Evolutionary conservation across 306 rosid genomes (phyloP), one percentile per base, ranked within the genome.

Genomic region (Pueraria montana): DNA sequence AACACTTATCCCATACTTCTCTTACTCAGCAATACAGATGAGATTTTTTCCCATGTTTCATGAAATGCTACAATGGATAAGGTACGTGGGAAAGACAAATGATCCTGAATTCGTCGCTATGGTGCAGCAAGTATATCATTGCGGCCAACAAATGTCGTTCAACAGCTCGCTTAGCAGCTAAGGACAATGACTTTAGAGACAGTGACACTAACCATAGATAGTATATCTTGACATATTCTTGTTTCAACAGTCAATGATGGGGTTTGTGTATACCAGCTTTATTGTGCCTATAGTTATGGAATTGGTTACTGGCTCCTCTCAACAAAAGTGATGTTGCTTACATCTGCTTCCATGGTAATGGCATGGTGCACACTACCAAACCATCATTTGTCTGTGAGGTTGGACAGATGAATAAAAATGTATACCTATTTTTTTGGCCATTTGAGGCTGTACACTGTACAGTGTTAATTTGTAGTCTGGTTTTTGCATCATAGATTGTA

Each of bases 41-140:
- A 87, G 91, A 76, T 96, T 96, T 94, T 94, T 94, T 77, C 99
- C 99, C 2, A 86, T 86, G 93, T 91, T 88, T 82, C 98, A 96
- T 17, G 88, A 88, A 72, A 78, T 80, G 84, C 86, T 96, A 76
- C 97, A 92, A 30, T 91, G 98, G 99, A 85, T 89, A 38, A 89
- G 97, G 84, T 24, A 88, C 3, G 87, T 82, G 11, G 98, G 99
- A 30, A 89, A 30, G 74, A 45, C 90, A 42, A 76, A 83, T 46
- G 93, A 96, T 85, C 94, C 90, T 0, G 98, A 90, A 82, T 90
- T 65, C 55, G 78, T 88, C 4, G 78, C 87, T 30, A 56, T 89
- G 86, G 85, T 91, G 58, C 87, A 86, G 50, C 98, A 88, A 84
- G 84, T n/a, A n/a, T 59, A 20, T 90, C 96, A 0, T 32, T 90